Percentiles rank a stretch among this genome's conserved stretches.
phyloP scores from a whole-genome alignment of 495 filamentous ascomycete species.

The Trichocladium antarcticum region DNA sequence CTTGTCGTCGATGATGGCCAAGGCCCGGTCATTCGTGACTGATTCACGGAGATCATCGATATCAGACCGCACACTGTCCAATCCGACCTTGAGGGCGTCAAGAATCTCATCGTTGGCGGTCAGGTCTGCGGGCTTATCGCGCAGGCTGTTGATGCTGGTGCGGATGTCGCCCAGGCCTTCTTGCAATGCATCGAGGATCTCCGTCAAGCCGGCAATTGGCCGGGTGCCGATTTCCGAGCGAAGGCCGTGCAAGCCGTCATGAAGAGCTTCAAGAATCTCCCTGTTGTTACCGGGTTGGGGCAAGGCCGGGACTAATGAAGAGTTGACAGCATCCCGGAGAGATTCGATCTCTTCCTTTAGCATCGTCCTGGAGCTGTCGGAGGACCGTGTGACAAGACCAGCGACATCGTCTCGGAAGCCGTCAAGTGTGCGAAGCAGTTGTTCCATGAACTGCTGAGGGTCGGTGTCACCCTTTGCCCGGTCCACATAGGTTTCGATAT shows the following conservation, averaged over 20 bases:
- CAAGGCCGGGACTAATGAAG: slow-evolving; percentile 50
- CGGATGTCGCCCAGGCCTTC: slow-evolving; percentile 68
- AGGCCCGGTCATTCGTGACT: slow-evolving; percentile 41
- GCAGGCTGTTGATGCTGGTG: slow-evolving; percentile 61
- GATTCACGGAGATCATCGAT: slow-evolving; percentile 60
- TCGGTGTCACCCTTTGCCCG: slow-evolving; percentile 51
- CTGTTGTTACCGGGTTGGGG: slow-evolving; percentile 35
- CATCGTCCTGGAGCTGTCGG: slow-evolving; percentile 45
- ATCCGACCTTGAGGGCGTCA: slow-evolving; percentile 69
- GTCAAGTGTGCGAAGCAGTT: slow-evolving; percentile 60
- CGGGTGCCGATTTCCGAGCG: slow-evolving; percentile 52
- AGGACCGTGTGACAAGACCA: slow-evolving; percentile 32
- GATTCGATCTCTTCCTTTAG: slow-evolving; percentile 69
- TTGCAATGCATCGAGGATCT: slow-evolving; percentile 71
- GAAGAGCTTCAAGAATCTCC: slow-evolving; percentile 57
- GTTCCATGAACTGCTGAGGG: slow-evolving; percentile 69
- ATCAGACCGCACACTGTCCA: slow-evolving; percentile 60
- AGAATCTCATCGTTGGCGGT: slow-evolving; percentile 77
- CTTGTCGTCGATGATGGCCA: slow-evolving; percentile 31
- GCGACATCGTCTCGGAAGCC: slow-evolving; percentile 62
- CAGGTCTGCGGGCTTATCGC: slow-evolving; percentile 67
- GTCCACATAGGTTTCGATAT: slow-evolving; percentile 73
- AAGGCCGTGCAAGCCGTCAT: slow-evolving; percentile 57
- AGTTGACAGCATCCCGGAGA: slow-evolving; percentile 63
- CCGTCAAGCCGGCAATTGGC: slow-evolving; percentile 48